Base-by-base conservation (phyloP, 192 early-diverging fungal species). In the Kappamyces sp. region DNA sequence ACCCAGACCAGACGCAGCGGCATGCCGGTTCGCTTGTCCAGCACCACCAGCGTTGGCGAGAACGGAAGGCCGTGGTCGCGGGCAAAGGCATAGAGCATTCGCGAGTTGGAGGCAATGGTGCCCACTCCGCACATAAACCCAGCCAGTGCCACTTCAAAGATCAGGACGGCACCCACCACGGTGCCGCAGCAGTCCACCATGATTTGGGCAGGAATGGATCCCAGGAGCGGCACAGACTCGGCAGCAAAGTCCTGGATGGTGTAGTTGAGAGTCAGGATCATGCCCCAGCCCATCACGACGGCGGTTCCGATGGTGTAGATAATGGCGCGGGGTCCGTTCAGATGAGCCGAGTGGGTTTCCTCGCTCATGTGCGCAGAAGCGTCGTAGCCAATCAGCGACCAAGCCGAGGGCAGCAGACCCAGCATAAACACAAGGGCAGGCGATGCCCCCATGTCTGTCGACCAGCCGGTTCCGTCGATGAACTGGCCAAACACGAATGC, bases 31-130 rank as follows among this genome's bases (percentile, higher is more conserved):
- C 49, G 52, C 7, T 36, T 9, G 67, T 80, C 62, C 32, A 78
- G 53, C n/a, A 62, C 49, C 43, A 45, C 15, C 58, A 59, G 70
- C 61, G 65, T 69, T 6, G 14, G 38, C 34, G 69, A 72, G 33
- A 47, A 49, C 33, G 78, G 74, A 38, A 80, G 62, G 22, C 68
- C 71, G 15, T 67, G 66, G 62, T 79, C 77, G 45, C 77, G 71
- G 54, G 74, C 65, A 55, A 79, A 75, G 4, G 78, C 72, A 57
- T 78, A 80, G 35, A 78, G 60, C 69, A 69, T 72, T 42, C 76
- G 61, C 30, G 69, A 69, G 64, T 72, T 75, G 43, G 75, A 66
- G 14, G 69, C 62, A 32, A 74, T 54, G 14, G 71, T 63, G 33
- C 52, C 60, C 45, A 78, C 62, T n/a, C 71, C 66, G 47, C 68